phyloP scores from a whole-genome alignment of 352 stramenopile species.

The Phytophthora hibernalis region DNA sequence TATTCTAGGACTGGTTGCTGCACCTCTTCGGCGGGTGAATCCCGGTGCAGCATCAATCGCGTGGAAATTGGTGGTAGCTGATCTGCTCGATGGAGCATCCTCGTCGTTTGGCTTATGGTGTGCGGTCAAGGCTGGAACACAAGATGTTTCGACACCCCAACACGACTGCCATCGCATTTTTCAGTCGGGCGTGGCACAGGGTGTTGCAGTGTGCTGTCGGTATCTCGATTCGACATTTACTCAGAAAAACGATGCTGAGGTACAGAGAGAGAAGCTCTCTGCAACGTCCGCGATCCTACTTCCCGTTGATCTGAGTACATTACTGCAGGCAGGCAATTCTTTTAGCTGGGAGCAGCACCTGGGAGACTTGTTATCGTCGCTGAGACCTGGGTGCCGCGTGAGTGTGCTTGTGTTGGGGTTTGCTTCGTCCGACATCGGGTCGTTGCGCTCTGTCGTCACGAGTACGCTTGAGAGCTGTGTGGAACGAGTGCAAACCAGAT shows the following conservation, averaged over 20 bases:
- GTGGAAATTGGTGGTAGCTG: slow-evolving; percentile 83
- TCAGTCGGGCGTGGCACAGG: slow-evolving; percentile 25
- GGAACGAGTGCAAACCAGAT: slow-evolving; percentile 36
- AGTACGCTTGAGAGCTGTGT: slow-evolving; percentile 38
- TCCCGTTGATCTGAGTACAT: slow-evolving; percentile 57
- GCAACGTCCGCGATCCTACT: slow-evolving; percentile 64
- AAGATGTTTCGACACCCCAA: slow-evolving; percentile 33
- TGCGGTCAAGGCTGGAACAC: slow-evolving; percentile 60
- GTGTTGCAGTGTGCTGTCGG: slow-evolving; percentile 59
- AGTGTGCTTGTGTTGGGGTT: slow-evolving; percentile 55
- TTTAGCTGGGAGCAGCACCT: slow-evolving; percentile 57
- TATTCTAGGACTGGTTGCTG: slow-evolving; percentile 39
- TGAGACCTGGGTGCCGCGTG: slow-evolving; percentile 46
- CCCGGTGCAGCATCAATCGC: slow-evolving; percentile 25
- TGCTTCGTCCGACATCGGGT: slow-evolving; percentile 34
- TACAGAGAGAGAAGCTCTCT: slow-evolving; percentile 43
- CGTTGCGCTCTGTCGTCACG: slow-evolving; percentile 25
- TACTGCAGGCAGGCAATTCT: slow-evolving; percentile 41
- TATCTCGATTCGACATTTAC: slow-evolving; percentile 60
- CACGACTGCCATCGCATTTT: slow-evolving; percentile 38
- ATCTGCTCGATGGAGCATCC: slow-evolving; percentile 59
- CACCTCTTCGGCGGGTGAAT: slow-evolving; percentile 35
- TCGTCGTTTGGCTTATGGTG: slow-evolving; percentile 83
- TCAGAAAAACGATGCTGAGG: slow-evolving; percentile 23
- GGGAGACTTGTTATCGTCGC: slow-evolving; percentile 33